A percentile compares a stretch with the other conserved stretches of the same genome.
Conservation (phyloP, 2,329 filamentous ascomycete species). For the Diplodia intermedia region DNA sequence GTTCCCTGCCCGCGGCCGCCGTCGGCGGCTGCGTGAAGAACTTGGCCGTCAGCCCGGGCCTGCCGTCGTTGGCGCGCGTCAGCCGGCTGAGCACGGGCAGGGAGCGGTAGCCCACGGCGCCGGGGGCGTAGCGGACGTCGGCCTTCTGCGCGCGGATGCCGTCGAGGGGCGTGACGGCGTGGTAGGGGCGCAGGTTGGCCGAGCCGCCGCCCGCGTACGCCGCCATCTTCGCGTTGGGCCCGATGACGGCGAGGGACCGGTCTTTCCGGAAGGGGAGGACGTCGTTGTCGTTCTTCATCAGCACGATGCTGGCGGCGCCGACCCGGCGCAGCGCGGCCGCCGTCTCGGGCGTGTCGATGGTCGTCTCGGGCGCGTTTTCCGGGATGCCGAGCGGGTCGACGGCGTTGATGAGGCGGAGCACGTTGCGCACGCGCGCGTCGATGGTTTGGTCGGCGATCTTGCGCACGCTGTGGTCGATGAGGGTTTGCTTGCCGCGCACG, state of each 20-base stretch:
- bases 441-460: slow-evolving; percentile 63
- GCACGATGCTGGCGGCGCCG: slow-evolving; percentile 71
- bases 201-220: slow-evolving; percentile 47
- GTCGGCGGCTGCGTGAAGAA: slow-evolving; percentile 33
- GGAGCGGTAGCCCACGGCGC: slow-evolving; percentile 69
- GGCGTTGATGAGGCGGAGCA: slow-evolving; percentile 71
- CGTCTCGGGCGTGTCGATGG: slow-evolving; percentile 64
- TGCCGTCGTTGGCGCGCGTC: slow-evolving; percentile 24
- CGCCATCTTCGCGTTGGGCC: slow-evolving; percentile 68
- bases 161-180: slow-evolving; percentile 41
- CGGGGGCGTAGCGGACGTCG: slow-evolving; percentile 60
- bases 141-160: slow-evolving; percentile 34
- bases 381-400: slow-evolving; percentile 67
- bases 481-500: slow-evolving; percentile 26
- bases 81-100: slow-evolving; percentile 41
- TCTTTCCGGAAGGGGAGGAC: slow-evolving; percentile 70
- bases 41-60: slow-evolving; percentile 17
- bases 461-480: slow-evolving; percentile 34
- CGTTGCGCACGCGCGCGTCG: slow-evolving; percentile 42
- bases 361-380: slow-evolving; percentile 62
- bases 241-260: slow-evolving; percentile 72
- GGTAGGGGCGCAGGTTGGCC: slow-evolving; percentile 41
- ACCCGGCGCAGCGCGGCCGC: slow-evolving; percentile 68
- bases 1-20: slow-evolving; percentile 15
- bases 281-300: slow-evolving; percentile 73